Base-by-base conservation (phyloP, 2,329 filamentous ascomycete species). In the Cordyceps fumosorosea region DNA sequence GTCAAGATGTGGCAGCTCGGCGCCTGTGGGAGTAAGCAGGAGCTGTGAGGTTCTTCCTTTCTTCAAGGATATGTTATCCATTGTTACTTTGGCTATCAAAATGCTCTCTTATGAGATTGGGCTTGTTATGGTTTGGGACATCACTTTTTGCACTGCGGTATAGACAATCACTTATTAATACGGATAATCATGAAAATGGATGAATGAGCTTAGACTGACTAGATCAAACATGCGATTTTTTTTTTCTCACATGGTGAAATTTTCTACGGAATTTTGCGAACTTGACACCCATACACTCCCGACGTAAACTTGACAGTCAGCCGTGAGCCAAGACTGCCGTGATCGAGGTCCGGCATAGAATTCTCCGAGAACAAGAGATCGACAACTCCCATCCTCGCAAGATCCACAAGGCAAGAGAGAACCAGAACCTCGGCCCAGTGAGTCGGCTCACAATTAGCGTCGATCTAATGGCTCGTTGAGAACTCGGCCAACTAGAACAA, bases 1-100 rank as follows among this genome's bases (percentile, higher is more conserved):
- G 78, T 80, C 52, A 77, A 75, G 69, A 80, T 80, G 77, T 81
- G 77, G 78, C 74, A 77, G 66, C 64, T 71, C 42, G 73, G 74
- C n/a, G 57, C 57, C 1, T 62, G 66, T n/a, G 62, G 62, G 12
- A 8, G 20, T 10, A 60, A 55, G 20, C 37, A 55, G 42, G 62
- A 63, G 51, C 24, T 63, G 44, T 61, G 44, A 26, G 14, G 44
- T 4, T 12, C 26, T 12, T 2, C 1, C 5, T 14, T 50, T 16
- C 40, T 51, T 44, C 18, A 16, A 14, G 26, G 16, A 32, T 24
- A 24, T 26, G 11, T 4, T 10, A 24, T 40, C 26, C 12, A 26
- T 42, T 26, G 7, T n/a, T 44, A 5, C 16, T 3, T 14, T 42
- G 37, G 8, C 14, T 12, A 16, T 11, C 12, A 40, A 11, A 12